Evolutionary conservation across 805 yeast species (phyloP).

Genomic region (Saccharomycopsis amapae): DNA sequence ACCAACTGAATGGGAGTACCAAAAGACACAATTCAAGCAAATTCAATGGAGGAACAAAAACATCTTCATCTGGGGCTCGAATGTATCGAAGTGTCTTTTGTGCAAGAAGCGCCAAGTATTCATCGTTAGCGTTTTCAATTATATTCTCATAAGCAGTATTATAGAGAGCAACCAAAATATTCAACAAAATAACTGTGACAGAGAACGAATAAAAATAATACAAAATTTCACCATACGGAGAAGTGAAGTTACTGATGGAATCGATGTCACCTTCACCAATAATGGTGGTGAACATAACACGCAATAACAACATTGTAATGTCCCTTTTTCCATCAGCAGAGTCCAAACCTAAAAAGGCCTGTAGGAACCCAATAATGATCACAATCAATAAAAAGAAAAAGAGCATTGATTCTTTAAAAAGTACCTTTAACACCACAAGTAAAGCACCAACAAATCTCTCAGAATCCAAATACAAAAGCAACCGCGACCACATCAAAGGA

Average conservation of each 20-base stretch:
- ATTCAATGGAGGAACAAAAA: slow-evolving; percentile 81
- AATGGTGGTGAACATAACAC: slow-evolving; percentile 62
- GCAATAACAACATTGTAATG: slow-evolving; percentile 56
- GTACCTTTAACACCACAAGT: slow-evolving; percentile 75
- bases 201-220: slow-evolving; percentile 74
- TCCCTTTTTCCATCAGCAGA: slow-evolving; percentile 81
- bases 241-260: slow-evolving; percentile 64
- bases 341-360: slow-evolving; percentile 82
- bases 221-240: slow-evolving; percentile 77
- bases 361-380: slow-evolving; percentile 73
- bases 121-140: slow-evolving; percentile 76
- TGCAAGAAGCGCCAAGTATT: slow-evolving; percentile 77
- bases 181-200: slow-evolving; percentile 67
- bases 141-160: slow-evolving; percentile 79
- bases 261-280: slow-evolving; percentile 69
- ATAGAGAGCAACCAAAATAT: slow-evolving; percentile 77
- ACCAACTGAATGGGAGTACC: slow-evolving; percentile 34
- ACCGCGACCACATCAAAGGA: slow-evolving; percentile 80
- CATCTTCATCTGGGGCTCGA: slow-evolving; percentile 82
- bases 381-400: slow-evolving; percentile 69
- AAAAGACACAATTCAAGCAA: slow-evolving; percentile 53
- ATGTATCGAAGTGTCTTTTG: slow-evolving; percentile 77
- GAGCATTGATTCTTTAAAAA: slow-evolving; percentile 82
- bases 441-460: slow-evolving; percentile 80
- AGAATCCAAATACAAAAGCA: slow-evolving; percentile 70